Evolutionary conservation across 208 protist genomes (phyloP), one percentile per base, ranked within the genome.

Genomic region (Phytomonas francai): DNA sequence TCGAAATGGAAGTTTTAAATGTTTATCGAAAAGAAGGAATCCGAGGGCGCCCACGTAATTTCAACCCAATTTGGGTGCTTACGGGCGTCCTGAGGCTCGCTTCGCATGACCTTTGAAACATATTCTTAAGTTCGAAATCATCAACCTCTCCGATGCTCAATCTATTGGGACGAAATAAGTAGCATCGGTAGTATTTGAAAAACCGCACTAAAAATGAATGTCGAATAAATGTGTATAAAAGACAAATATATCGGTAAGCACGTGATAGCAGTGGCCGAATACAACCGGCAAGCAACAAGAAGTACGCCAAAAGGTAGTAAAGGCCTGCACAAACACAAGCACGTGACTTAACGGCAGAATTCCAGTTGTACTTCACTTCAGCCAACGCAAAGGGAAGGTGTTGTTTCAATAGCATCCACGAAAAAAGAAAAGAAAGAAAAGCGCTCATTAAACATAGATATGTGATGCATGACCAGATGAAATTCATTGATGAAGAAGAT

Each of bases 401-500:
- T 7, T 63, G 45, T 0, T 34, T 70, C 28, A 12, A 22, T 69
- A 82, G 71, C 77, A 85, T 82, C 77, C 74, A 81, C 28, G 77
- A 65, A 63, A 85, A 85, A 22, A 81, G 65, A 25, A 85, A 76
- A 8, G 64, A 65, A 25, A 79, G 65, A 25, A 25, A 14, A 19
- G 64, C 71, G 36, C 78, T 82, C 6, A 82, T 39, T 1, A 79
- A 16, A 42, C 78, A 79, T 33, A 82, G 72, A 25, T 39, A 51
- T 45, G 39, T 45, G 9, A 45, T 1, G 8, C 39, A 45, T 45
- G 19, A 16, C 11, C 39, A 14, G 19, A 45, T 45, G 11, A 45
- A 16, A 45, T 45, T 7, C 11, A 14, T 45, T 14, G 39, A 45
- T 2, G 39, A 45, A 14, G 1, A 45, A 11, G 19, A 45, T 45